Base-by-base conservation (phyloP, 2,329 filamentous ascomycete genomes). In the Amesomyces nigricolor region DNA sequence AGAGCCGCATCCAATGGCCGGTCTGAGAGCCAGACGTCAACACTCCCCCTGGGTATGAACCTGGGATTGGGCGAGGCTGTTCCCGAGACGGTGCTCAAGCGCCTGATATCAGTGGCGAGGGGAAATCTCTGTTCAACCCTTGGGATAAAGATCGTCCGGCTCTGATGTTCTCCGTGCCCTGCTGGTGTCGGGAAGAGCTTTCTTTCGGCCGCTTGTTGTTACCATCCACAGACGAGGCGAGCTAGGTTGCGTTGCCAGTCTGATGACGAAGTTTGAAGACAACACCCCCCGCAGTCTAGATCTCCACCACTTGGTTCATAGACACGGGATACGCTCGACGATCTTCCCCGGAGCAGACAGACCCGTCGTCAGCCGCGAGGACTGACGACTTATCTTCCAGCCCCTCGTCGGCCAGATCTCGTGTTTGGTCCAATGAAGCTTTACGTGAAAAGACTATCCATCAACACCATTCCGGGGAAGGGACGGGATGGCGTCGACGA, bases 331-430 rank as follows among this genome's bases (percentile, higher is more conserved):
- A 9, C 29, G 8, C 17, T 40, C 19, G 22, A 42, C 16, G 10
- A 42, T 51, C 53, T 37, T 42, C 53, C 47, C 30, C 26, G 35
- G 22, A 9, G 47, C 47, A 43, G 53, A 38, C 53, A 47, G 47
- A 47, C 42, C 22, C 22, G 22, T 48, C 53, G 52, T 49, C 53
- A 55, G 53, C 53, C 53, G 47, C 47, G 43, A 56, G 14, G n/a
- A 35, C 43, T 47, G 37, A 39, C 37, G n/a, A 38, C 22, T n/a
- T 39, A 19, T 16, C 5, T 29, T 19, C 14, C 17, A 8, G 19
- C 45, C 14, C 37, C n/a, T 11, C 5, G 11, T 14, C 17, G 11
- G 5, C 38, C n/a, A 10, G 11, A 6, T 8, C 48, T n/a, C 9
- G 7, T 10, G 11, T 9, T 3, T 30, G 26, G 6, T 44, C 38